These are phyloP conservation scores for Venturia aucupariae DNA, from an alignment of 2,329 filamentous ascomycete species.

Conservation along the genomic window DNA sequence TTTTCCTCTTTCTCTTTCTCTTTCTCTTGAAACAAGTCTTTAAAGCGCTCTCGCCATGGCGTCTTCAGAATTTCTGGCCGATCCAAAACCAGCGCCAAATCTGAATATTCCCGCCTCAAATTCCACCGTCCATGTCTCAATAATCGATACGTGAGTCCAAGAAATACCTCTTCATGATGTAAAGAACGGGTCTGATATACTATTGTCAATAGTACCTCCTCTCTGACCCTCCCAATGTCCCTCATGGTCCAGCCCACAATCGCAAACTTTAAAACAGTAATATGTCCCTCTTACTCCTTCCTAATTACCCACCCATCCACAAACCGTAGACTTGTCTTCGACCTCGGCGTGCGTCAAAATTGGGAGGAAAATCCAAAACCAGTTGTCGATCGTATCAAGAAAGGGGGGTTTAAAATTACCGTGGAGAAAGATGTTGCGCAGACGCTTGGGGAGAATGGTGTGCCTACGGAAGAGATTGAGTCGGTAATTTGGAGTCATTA, in stretches of 20 bases:
- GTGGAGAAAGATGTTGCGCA: constrained; percentile 36
- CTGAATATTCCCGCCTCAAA: neutral
- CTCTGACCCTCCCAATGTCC: constrained; percentile 10
- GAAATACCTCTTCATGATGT: no score
- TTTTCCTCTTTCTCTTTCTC: no score
- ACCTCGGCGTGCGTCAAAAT: constrained; percentile 40
- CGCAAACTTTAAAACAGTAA: constrained; percentile 27
- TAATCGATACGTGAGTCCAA: constrained; percentile 8
- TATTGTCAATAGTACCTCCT: neutral
- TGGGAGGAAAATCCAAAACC: constrained; percentile 30
- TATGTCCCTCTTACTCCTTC: constrained; percentile 37
- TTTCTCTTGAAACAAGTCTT: no score
- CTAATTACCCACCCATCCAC: constrained; percentile 37
- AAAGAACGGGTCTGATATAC: no score
- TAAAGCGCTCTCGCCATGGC: neutral
- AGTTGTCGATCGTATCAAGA: constrained; percentile 21
- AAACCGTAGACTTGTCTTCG: constrained; percentile 35
- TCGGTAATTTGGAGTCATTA: constrained; percentile 30
- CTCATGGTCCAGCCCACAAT: constrained; percentile 32
- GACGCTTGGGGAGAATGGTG: constrained; percentile 26
- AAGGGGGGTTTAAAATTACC: constrained; percentile 25
- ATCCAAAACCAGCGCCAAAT: constrained; percentile 4
- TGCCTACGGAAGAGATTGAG: constrained; percentile 27
- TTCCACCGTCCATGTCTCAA: constrained; percentile 12
- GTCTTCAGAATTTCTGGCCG: neutral